Conservation (phyloP, 164 flowering plant species). For the Vitis labrusca region DNA sequence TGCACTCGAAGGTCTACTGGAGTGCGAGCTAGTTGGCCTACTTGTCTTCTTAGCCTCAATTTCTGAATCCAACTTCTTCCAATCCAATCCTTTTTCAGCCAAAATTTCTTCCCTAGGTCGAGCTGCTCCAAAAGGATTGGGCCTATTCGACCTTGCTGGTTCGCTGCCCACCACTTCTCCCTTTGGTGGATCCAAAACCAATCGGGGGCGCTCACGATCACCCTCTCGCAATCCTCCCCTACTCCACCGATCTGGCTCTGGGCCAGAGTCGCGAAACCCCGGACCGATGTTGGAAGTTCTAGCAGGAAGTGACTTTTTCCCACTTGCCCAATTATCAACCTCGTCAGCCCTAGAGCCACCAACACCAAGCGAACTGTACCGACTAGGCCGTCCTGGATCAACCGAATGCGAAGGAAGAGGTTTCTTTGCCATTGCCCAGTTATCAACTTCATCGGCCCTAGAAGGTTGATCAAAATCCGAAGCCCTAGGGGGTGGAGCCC, state of each 20-base stretch:
- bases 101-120: slow-evolving; percentile 89
- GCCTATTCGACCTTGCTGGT: slow-evolving; percentile 38
- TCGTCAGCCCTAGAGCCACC: slow-evolving; percentile 77
- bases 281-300: slow-evolving; percentile 39
- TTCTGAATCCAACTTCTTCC: slow-evolving; percentile 71
- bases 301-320: slow-evolving; percentile 46
- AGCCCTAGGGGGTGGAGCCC: slow-evolving; percentile 54
- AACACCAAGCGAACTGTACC: slow-evolving; percentile 57
- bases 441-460: slow-evolving; percentile 86
- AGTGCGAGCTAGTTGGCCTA: slow-evolving; percentile 77
- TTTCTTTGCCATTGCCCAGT: slow-evolving; percentile 67
- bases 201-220: slow-evolving; percentile 46
- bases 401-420: slow-evolving; percentile 20
- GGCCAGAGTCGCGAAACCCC: slow-evolving; percentile 38
- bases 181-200: slow-evolving; percentile 53
- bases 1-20: slow-evolving; percentile 79
- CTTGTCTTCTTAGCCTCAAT: slow-evolving; percentile 64
- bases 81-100: slow-evolving; percentile 90
- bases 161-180: slow-evolving; percentile 34
- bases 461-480: slow-evolving; percentile 75
- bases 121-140: slow-evolving; percentile 86
- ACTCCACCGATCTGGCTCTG: slow-evolving; percentile 52
- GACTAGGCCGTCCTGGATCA: slow-evolving; percentile 42
- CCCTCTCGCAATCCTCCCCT: slow-evolving; percentile 26
- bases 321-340: slow-evolving; percentile 69